These are phyloP conservation scores for Diaporthe sp. DNA, from an alignment of 2,329 filamentous ascomycete genomes.

Conservation along the genomic window DNA sequence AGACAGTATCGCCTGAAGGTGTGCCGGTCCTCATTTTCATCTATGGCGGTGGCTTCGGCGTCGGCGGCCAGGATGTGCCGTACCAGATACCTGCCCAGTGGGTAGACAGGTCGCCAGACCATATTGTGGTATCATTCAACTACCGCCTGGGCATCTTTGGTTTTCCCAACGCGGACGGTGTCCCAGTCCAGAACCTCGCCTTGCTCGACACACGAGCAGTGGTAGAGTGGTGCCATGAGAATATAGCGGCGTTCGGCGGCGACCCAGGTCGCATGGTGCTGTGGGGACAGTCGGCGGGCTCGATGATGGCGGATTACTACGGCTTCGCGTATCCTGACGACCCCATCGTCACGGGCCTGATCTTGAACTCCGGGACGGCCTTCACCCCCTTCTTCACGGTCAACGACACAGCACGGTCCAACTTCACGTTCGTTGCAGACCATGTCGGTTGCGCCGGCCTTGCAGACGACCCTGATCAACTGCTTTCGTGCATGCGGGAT, in stretches of 20 bases:
- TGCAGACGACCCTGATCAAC: slow-evolving; percentile 43
- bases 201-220: slow-evolving; percentile 66
- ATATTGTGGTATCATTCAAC: slow-evolving; percentile 50
- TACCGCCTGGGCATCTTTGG: slow-evolving; percentile 50
- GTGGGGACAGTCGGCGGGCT: slow-evolving; percentile 63
- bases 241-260: slow-evolving; percentile 66
- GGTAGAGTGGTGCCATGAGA: slow-evolving; percentile 64
- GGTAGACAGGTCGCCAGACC: slow-evolving; percentile 47
- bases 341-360: slow-evolving; percentile 57
- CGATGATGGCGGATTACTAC: slow-evolving; percentile 54
- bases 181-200: slow-evolving; percentile 59
- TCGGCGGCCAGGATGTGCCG: slow-evolving; percentile 47
- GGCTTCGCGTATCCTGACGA: slow-evolving; percentile 57
- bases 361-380: slow-evolving; percentile 56
- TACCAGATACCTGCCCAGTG: slow-evolving; percentile 48
- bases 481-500: slow-evolving; percentile 55
- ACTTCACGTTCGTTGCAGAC: slow-evolving; percentile 56
- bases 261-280: slow-evolving; percentile 59
- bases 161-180: slow-evolving; percentile 48
- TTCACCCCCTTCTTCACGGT: slow-evolving; percentile 51
- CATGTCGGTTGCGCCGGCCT: slow-evolving; percentile 54
- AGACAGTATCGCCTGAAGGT: background rate
- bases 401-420: slow-evolving; percentile 51
- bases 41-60: slow-evolving; percentile 48
- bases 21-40: slow-evolving; percentile 46